phyloP scores from a whole-genome alignment of 768 basidiomycete species.

The Boletus rubescentipes region DNA sequence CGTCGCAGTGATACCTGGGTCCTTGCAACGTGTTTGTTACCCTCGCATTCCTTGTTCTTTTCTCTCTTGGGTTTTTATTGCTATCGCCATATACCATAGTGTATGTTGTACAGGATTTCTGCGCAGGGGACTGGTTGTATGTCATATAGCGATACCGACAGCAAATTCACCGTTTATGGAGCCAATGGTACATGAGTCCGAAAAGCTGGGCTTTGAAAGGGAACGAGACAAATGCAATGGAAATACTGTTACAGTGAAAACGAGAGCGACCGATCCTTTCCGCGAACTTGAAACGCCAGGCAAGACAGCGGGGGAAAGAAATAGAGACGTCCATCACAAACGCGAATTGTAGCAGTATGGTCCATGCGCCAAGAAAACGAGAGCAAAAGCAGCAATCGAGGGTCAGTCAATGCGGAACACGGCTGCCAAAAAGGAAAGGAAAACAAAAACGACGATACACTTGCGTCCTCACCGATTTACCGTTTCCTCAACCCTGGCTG shows the following conservation, averaged over 20 bases:
- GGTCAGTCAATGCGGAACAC: neutral
- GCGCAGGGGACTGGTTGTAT: no score
- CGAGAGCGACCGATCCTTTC: neutral
- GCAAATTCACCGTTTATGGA: neutral
- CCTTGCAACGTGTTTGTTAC: neutral
- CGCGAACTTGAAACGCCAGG: neutral
- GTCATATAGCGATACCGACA: neutral
- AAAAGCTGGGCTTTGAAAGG: no score
- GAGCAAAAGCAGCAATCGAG: neutral
- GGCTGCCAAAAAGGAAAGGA: neutral
- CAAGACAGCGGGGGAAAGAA: neutral
- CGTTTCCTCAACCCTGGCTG: conserved; percentile 10
- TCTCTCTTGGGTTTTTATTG: neutral
- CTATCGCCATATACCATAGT: neutral
- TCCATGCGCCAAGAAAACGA: conserved; percentile 7
- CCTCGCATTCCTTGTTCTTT: neutral
- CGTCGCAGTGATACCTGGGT: conserved; percentile 3
- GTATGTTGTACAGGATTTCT: neutral
- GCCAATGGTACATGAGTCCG: no score
- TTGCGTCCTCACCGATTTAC: neutral
- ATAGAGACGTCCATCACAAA: neutral
- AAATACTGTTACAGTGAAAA: conserved; percentile 3
- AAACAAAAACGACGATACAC: neutral
- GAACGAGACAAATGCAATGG: neutral
- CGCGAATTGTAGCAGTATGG: conserved; percentile 2